Evolutionary conservation across 345 rosid species (phyloP).

Genomic region (Rhodomyrtus tomentosa): DNA sequence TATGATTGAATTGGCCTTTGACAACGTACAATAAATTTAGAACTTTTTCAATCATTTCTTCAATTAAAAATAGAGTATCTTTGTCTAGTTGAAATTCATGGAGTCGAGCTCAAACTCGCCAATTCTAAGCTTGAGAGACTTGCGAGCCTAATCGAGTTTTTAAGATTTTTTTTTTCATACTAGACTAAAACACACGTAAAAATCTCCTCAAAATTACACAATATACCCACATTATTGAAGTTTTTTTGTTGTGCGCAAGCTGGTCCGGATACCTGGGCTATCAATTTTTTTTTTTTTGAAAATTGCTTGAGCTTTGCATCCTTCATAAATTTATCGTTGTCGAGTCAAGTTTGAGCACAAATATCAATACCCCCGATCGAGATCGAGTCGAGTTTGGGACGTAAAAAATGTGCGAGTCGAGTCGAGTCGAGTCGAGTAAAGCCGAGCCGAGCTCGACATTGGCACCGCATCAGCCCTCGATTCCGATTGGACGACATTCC

Average conservation of each 20-base stretch:
- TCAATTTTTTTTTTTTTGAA: too few relatives aligned
- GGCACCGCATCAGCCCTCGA: neutral
- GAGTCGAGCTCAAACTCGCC: neutral
- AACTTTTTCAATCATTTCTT: too few relatives aligned
- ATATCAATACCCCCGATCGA: neutral
- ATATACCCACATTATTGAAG: neutral
- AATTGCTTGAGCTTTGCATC: neutral
- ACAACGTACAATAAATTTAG: too few relatives aligned
- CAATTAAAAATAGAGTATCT: neutral
- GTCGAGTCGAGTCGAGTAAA: neutral
- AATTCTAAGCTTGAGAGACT: neutral
- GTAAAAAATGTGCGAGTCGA: neutral
- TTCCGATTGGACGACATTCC: neutral
- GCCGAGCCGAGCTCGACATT: neutral
- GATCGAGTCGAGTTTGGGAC: neutral
- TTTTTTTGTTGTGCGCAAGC: too few relatives aligned
- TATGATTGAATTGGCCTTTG: too few relatives aligned
- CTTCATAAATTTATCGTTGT: neutral
- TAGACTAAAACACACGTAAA: neutral
- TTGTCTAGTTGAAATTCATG: neutral
- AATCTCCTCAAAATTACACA: neutral
- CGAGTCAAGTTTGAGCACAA: neutral
- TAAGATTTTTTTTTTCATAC: rapidly evolving
- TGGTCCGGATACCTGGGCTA: too few relatives aligned
- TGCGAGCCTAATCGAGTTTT: neutral